A percentile compares a stretch with the other conserved stretches of the same genome.
Conservation (phyloP, 768 basidiomycete species). For the Brasilioporus rufonigricans region DNA sequence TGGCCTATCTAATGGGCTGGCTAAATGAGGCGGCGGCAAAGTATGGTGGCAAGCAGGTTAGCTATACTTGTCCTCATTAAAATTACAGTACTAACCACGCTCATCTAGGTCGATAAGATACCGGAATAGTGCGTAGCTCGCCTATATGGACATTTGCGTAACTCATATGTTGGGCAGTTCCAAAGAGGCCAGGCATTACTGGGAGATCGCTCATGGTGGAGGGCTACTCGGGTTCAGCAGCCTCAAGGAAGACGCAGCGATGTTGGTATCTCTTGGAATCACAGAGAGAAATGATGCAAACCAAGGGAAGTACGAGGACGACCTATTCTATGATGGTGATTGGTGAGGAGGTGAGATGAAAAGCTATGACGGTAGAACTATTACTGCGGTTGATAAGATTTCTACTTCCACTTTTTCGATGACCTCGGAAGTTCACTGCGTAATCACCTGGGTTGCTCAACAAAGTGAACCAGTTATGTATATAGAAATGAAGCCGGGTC, state of each 20-base stretch:
- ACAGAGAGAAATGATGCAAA: neutral
- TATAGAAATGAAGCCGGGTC: no score
- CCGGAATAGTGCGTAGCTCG: neutral
- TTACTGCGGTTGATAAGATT: neutral
- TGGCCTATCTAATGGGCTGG: no score
- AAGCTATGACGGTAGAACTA: neutral
- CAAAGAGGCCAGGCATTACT: neutral
- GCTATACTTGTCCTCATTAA: neutral
- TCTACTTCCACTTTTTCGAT: no score
- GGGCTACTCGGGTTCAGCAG: neutral
- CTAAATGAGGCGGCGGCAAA: constrained; percentile 9
- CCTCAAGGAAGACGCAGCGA: neutral
- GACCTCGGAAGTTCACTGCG: no score
- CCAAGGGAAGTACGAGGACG: neutral
- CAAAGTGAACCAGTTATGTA: no score
- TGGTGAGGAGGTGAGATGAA: neutral
- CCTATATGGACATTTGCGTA: no score
- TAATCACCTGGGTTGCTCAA: no score
- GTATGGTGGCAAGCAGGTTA: constrained; percentile 19
- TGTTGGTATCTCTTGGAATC: neutral
- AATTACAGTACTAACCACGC: neutral
- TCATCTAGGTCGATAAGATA: neutral
- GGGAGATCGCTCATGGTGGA: neutral
- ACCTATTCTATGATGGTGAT: neutral
- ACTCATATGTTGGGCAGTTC: neutral